Evolutionary conservation across 345 rosid genomes (phyloP).

Genomic region (Sisymbrium irio): DNA sequence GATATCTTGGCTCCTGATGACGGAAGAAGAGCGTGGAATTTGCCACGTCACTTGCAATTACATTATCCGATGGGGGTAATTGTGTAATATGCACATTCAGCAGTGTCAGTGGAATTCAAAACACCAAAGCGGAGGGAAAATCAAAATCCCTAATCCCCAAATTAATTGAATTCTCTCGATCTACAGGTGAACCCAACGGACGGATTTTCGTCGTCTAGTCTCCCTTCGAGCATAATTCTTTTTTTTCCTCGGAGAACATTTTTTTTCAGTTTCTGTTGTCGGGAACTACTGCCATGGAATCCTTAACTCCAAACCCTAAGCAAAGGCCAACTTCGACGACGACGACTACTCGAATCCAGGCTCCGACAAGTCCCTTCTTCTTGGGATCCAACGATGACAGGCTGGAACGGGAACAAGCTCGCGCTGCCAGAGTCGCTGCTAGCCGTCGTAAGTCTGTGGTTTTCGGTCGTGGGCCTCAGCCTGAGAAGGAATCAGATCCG

Average conservation of each 20-base stretch:
- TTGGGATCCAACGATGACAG: slow-evolving; percentile 77
- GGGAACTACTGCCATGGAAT: slow-evolving; percentile 46
- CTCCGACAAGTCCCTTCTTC: slow-evolving; percentile 79
- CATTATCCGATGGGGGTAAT: background rate
- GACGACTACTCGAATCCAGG: slow-evolving; percentile 56
- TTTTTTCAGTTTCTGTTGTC: background rate
- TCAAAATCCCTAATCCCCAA: slow-evolving; percentile 30
- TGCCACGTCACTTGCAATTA: background rate
- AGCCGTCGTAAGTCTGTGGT: slow-evolving; percentile 66
- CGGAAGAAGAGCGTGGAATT: background rate
- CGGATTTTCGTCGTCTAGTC: background rate
- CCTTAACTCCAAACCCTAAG: slow-evolving; percentile 67
- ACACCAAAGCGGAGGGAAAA: slow-evolving; percentile 49
- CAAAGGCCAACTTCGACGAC: slow-evolving; percentile 46
- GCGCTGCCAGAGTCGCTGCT: slow-evolving; percentile 85
- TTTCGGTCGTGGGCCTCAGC: slow-evolving; percentile 30
- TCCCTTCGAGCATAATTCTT: background rate
- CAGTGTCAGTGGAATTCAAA: slow-evolving; percentile 36
- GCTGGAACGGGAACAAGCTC: slow-evolving; percentile 83
- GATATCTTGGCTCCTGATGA: background rate
- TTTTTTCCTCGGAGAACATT: background rate
- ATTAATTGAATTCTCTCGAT: background rate
- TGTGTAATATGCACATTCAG: background rate
- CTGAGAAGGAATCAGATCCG: slow-evolving; percentile 43
- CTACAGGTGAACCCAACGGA: slow-evolving; percentile 8